Conservation (phyloP, 208 protist genomes). For the Herpetomonas tarakana region DNA sequence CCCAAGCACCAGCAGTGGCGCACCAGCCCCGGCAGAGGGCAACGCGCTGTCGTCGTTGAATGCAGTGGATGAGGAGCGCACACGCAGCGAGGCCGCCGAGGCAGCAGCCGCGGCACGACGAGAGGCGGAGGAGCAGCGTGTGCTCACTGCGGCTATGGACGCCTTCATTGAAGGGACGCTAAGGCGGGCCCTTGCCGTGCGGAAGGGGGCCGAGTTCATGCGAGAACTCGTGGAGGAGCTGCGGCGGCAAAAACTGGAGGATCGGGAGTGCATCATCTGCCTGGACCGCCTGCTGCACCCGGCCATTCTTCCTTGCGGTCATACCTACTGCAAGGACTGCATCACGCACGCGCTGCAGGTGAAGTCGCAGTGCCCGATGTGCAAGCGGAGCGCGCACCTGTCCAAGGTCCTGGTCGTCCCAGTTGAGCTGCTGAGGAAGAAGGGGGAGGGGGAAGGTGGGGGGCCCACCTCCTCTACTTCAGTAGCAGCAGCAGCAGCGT, state of each 20-base stretch:
- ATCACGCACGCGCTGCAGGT: conserved; percentile 45
- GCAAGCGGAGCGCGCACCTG: conserved; percentile 27
- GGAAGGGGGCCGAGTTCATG: conserved; percentile 35
- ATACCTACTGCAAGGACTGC: conserved; percentile 76
- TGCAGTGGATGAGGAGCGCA: neutral
- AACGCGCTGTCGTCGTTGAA: neutral
- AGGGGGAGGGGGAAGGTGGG: neutral
- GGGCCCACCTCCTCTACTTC: neutral
- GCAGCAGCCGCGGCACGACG: neutral
- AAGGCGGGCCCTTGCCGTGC: conserved; percentile 12
- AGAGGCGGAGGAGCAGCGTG: conserved; percentile 10
- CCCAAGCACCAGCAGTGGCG: neutral
- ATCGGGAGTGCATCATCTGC: conserved; percentile 74
- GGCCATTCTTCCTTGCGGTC: conserved; percentile 70
- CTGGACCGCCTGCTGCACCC: conserved; percentile 51
- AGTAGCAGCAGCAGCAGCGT: neutral
- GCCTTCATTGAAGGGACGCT: conserved; percentile 20
- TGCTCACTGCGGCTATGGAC: conserved; percentile 10
- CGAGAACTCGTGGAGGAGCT: conserved; percentile 47
- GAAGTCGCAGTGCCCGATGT: conserved; percentile 43
- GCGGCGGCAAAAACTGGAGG: conserved; percentile 31
- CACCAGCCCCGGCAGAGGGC: neutral
- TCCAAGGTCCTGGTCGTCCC: conserved; percentile 43
- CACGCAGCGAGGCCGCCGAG: neutral
- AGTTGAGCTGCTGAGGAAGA: conserved; percentile 22